A percentile compares a stretch with the other conserved stretches of the same genome.
Conservation (phyloP, 2,329 filamentous ascomycete species). For the Amauroascus niger region DNA sequence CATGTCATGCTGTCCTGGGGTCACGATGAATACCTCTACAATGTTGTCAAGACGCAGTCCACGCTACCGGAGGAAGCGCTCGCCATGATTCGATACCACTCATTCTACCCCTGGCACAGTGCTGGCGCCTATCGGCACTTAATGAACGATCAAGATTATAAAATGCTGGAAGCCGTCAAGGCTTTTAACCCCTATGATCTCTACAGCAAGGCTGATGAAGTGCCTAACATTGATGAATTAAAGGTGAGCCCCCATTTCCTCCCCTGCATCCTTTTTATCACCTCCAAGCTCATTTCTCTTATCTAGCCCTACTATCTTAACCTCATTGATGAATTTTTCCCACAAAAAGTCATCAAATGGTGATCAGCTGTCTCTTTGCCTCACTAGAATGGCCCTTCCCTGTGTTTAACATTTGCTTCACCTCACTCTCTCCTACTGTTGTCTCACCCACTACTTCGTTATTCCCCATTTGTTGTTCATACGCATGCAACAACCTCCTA, state of each 20-base stretch:
- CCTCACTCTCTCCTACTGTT: background rate
- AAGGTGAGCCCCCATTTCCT: conserved; percentile 45
- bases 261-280: conserved; percentile 5
- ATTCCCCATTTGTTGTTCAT: no score
- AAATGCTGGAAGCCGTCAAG: conserved; percentile 69
- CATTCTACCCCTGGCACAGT: conserved; percentile 85
- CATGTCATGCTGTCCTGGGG: conserved; percentile 88
- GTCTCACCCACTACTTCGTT: no score
- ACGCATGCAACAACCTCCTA: no score
- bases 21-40: conserved; percentile 50
- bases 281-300: background rate
- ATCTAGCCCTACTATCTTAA: conserved; percentile 35
- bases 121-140: conserved; percentile 70
- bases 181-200: conserved; percentile 89
- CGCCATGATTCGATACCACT: conserved; percentile 89
- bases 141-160: conserved; percentile 72
- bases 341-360: conserved; percentile 56
- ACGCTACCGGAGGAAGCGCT: conserved; percentile 70
- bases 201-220: conserved; percentile 81
- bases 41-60: conserved; percentile 73
- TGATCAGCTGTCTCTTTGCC: conserved; percentile 27
- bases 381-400: no score
- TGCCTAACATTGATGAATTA: conserved; percentile 65
- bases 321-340: conserved; percentile 60
- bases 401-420: background rate